Base-by-base conservation (phyloP, 2,329 filamentous ascomycete genomes). In the Colletotrichum nymphaeae region DNA sequence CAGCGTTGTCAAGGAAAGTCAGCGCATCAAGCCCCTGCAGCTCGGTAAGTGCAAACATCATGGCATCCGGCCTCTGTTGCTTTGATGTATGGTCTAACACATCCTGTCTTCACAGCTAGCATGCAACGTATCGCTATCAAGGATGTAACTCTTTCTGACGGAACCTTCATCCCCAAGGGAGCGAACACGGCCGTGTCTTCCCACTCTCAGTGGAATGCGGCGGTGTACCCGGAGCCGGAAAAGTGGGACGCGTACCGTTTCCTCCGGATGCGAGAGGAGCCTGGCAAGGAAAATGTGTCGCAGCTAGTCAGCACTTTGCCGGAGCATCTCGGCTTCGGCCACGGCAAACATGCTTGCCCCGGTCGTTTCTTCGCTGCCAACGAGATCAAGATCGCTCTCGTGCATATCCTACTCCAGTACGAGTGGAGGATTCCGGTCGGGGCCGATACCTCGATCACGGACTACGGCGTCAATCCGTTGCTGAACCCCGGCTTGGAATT, bases 251-350 rank as follows among this genome's bases (percentile, higher is more conserved):
- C 52, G 4, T 35, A 62, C 30, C 63, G 72, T 4, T 74, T 69
- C 56, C 35, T 62, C 8, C 58, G 69, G 3, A 28, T 73, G 70
- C 65, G 73, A 6, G 32, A 69, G 62, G 35, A 63, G 11, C 37
- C 69, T 7, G 69, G 66, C 3, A 66, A 69, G 30, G 63, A 69
- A 37, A 73, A 77, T 63, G 53, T 75, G 5, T 76, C 84, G 74
- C 85, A 86, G 77, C 84, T 86, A 64, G 84, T 83, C 16, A 81
- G 80, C 74, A 82, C 83, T 46, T 76, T 78, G 26, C 78, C 83
- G 58, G 77, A 79, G n/a, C 81, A 78, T 67, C 76, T 83, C 42
- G 76, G 73, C 24, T 85, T 84, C 63, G 83, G 83, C 4, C 78
- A 83, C 62, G 82, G 83, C 4, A 75, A 75, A 22, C 80, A 83